Evolutionary conservation across 352 stramenopile genomes (phyloP).

Genomic region (Globisporangium spiculum): DNA sequence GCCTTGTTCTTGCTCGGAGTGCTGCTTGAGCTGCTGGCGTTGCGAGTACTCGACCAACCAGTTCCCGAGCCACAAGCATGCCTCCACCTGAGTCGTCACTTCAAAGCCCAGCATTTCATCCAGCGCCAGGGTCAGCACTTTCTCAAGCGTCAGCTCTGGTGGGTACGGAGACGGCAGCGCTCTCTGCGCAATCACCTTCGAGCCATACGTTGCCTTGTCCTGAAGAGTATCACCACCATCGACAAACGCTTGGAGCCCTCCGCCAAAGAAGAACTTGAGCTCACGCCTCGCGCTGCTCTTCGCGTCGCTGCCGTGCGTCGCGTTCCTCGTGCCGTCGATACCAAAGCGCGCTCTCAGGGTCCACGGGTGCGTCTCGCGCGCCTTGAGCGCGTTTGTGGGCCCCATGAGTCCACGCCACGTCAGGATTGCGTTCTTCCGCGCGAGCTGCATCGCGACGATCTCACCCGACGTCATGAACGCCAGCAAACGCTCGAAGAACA

Average conservation of each 20-base stretch:
- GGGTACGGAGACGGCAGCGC: conserved; percentile 12
- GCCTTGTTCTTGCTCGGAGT: not conserved
- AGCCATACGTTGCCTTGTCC: too few species aligned
- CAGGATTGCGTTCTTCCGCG: conserved; percentile 48
- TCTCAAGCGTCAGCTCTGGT: conserved; percentile 22
- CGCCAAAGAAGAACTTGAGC: conserved; percentile 77
- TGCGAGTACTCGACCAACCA: conserved; percentile 34
- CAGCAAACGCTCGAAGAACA: conserved; percentile 55
- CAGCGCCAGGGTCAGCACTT: conserved; percentile 36
- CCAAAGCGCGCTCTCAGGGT: conserved; percentile 76
- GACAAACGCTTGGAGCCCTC: not conserved
- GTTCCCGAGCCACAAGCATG: conserved; percentile 49
- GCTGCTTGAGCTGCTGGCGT: conserved; percentile 8
- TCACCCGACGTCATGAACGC: conserved; percentile 71
- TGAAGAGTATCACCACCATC: not conserved
- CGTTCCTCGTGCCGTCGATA: conserved; percentile 73
- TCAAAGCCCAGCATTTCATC: conserved; percentile 32
- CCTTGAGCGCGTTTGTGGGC: conserved; percentile 63
- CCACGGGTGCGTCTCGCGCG: conserved; percentile 43
- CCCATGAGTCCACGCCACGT: conserved; percentile 74
- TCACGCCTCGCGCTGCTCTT: conserved; percentile 55
- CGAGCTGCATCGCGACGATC: conserved; percentile 49
- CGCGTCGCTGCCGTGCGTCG: conserved; percentile 80
- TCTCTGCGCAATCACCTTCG: conserved; percentile 12
- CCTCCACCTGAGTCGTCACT: conserved; percentile 25